Base-by-base conservation (phyloP, 257 asterid species). In the Rhazya stricta region DNA sequence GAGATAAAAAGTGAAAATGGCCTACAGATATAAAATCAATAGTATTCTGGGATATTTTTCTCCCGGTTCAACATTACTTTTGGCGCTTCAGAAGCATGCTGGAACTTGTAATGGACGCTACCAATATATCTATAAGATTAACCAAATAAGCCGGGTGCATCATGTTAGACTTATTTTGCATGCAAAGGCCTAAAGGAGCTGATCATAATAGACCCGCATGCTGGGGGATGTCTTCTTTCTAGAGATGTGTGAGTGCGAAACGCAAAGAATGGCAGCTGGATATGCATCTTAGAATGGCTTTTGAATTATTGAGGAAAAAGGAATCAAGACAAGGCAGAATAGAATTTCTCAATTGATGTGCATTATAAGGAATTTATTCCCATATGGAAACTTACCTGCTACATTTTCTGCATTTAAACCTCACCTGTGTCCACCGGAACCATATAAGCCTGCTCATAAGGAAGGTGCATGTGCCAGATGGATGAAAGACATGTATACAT, bases 291-390 rank as follows among this genome's bases (percentile, higher is more conserved):
- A 30, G 51, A 46, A 43, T 81, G 72, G 73, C 79, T 83, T 77
- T 79, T 83, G 81, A 75, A 87, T 87, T 87, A 86, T 84, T 86
- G 86, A 57, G 56, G 61, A 36, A 67, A 80, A 79, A 41, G 74
- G 67, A 62, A 79, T 75, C 39, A 23, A 70, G 67, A 62, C 74
- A 65, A 62, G 69, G 76, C 72, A 58, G 76, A 75, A 80, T 73
- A 76, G 87, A 79, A 85, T 79, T 77, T 84, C 73, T 62, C 75
- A 74, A 81, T 75, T 76, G 73, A 76, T 81, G 85, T 82, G 85
- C 85, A 86, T 82, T 82, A 84, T 74, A 16, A 76, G 77, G 89
- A 84, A 87, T 83, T 72, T 74, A 85, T 86, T 86, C 95, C 75
- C 74, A 67, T 72, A 21, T 45, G 23, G 53, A 60, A 80, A 81